Conservation (phyloP, 345 rosid species). For the Fremontodendron californicum region DNA sequence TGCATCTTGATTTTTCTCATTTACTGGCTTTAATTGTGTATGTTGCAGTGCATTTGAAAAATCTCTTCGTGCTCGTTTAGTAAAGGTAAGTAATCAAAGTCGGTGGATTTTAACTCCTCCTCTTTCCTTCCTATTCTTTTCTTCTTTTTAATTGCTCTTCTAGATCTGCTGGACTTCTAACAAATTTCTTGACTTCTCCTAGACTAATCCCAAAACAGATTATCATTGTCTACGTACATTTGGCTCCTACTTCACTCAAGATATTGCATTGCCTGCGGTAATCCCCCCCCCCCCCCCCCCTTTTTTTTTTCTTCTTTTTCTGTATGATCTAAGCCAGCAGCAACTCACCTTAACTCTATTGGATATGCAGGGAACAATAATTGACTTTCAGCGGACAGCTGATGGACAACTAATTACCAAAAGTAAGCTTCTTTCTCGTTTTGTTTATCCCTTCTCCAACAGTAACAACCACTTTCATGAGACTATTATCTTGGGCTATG, state of each 20-base stretch:
- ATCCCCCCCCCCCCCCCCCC: too few species aligned
- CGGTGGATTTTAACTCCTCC: background rate
- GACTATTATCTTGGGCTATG: background rate
- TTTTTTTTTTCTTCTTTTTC: too few species aligned
- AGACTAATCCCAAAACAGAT: conserved; percentile 86
- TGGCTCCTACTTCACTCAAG: conserved; percentile 67
- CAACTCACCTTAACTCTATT: conserved; percentile 15
- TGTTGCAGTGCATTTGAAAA: conserved; percentile 82
- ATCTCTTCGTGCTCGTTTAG: conserved; percentile 70
- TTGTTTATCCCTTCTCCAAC: background rate
- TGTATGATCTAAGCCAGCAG: background rate
- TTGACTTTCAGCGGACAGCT: conserved; percentile 71
- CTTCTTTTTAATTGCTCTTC: background rate
- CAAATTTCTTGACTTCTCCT: conserved; percentile 16
- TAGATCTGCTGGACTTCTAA: conserved; percentile 11
- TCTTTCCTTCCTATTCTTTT: too few species aligned
- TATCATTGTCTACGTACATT: conserved; percentile 64
- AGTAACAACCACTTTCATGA: background rate
- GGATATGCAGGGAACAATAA: conserved; percentile 73
- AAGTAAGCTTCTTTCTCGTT: conserved; percentile 43
- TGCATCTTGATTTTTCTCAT: background rate
- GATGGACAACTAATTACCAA: conserved; percentile 82
- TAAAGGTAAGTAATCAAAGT: conserved; percentile 48
- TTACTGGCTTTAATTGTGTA: conserved; percentile 19
- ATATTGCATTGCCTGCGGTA: conserved; percentile 77